Evolutionary conservation across 1,139 yeast genomes (phyloP), one percentile per base, ranked within the genome.

Genomic region (Williopsis jadinii): DNA sequence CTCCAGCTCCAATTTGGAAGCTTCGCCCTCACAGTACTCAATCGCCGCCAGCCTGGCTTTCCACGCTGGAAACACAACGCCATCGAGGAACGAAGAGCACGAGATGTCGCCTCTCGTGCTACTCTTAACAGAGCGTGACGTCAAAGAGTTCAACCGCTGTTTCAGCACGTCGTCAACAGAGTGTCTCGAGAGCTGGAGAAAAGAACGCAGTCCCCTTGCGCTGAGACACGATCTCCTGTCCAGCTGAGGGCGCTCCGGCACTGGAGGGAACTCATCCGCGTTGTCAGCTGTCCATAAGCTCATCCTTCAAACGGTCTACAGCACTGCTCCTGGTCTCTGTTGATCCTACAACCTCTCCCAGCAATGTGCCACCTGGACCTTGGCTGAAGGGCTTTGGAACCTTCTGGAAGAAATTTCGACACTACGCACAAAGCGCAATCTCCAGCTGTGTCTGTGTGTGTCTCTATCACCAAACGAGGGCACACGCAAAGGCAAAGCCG

Each of bases 31-130:
- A 48, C 78, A 73, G 45, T 54, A 71, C 14, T 55, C 52, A 12
- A 73, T 64, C 2, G 67, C 61, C 5, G 53, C 43, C 2, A 55
- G 41, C 41, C 78, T 56, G 28, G 61, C 56, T 13, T 50, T 49
- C 78, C 78, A 73, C 34, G 64, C 66, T 2, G 71, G 70, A 41
- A 58, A 64, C 9, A 73, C 41, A 26, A 67, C 62, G 1, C 55
- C 45, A 5, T 53, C 31, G 2, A 67, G 50, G 36, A 67, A 62
- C 3, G 52, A 55, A 12, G 52, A 39, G 45, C 76, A 71, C 24
- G 11, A 11, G 12, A 27, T 24, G 2, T 28, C 13, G 5, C 8
- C 49, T 40, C 3, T 45, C 37, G 0, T 32, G 35, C 33, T 50
- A 48, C 1, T 51, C 37, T 2, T 42, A 30, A 5, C 26, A 10